Base-by-base conservation (phyloP, 208 protist genomes). In the Trypanosoma mega region DNA sequence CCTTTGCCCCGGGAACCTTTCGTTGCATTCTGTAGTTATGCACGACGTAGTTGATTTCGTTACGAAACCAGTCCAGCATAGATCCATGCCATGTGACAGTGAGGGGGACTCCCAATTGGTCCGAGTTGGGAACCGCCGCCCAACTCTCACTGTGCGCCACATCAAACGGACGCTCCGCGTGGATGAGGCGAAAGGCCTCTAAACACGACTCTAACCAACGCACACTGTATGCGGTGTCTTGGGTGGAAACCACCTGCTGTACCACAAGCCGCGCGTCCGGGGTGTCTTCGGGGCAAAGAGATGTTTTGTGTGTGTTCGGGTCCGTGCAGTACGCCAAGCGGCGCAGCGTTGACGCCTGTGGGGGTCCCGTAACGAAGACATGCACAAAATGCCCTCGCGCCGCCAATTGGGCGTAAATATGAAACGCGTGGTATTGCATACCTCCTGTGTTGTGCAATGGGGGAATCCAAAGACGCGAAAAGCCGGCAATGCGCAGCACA, bases 41-140 rank as follows among this genome's bases (percentile, higher is more conserved):
- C 20, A 68, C 59, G 30, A 76, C 62, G 23, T 5, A 24, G 37
- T 76, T 76, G 16, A 76, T 30, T 41, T 73, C 71, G 34, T 76
- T 76, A 29, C 65, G 50, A 60, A 72, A 73, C 71, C 71, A 76
- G 34, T 76, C 71, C 30, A 76, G 18, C 71, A 76, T 76, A n/a
- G 54, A 66, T 8, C 71, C 71, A 45, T 76, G 71, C 71, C 71
- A 76, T 9, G 71, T 76, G n/a, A 76, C 71, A 3, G 56, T 47
- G 34, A 76, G 62, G 8, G 63, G 71, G 12, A 76, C 0, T 14
- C 58, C 50, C 23, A 76, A 12, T 39, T 76, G 71, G 39, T 54
- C 43, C 11, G 56, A 58, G 41, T 76, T 76, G 3, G 71, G 57
- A 2, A 76, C 71, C 2, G 48, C 71, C 5, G 71, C 54, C 71